Percentiles rank a stretch among this genome's conserved stretches.
These are phyloP conservation scores for Camelina neglecta DNA, from an alignment of 345 rosid genomes.

Conservation along the genomic window DNA sequence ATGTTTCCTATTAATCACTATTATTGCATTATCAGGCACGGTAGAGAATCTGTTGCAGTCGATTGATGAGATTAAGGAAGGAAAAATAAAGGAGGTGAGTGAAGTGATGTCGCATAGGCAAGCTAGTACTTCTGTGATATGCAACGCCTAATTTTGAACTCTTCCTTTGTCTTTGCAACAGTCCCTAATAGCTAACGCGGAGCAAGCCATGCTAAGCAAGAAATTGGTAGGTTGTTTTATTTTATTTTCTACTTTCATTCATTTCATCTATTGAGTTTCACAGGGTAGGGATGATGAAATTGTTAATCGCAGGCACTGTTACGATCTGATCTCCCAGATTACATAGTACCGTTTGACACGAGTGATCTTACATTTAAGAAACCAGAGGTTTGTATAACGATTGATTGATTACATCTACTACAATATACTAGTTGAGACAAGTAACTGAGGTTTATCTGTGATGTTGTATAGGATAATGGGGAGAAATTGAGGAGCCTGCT, in stretches of 20 bases:
- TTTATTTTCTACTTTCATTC: not conserved
- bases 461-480: conserved; percentile 70
- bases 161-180: conserved; percentile 39
- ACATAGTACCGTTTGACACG: conserved; percentile 84
- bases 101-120: conserved; percentile 11
- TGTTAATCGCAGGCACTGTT: conserved; percentile 67
- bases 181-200: conserved; percentile 61
- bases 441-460: conserved; percentile 15
- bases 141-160: conserved; percentile 24
- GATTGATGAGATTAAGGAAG: conserved; percentile 72
- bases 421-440: not conserved
- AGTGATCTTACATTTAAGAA: conserved; percentile 66
- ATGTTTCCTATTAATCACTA: conserved; percentile 3
- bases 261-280: conserved; percentile 12
- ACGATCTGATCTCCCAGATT: conserved; percentile 82
- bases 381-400: conserved; percentile 73
- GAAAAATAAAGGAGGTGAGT: conserved; percentile 64
- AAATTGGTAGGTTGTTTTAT: conserved; percentile 58
- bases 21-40: conserved; percentile 53
- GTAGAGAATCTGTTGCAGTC: conserved; percentile 76
- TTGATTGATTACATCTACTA: conserved; percentile 13
- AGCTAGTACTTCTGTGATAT: conserved; percentile 12
- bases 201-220: conserved; percentile 82
- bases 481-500: conserved; percentile 80
- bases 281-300: conserved; percentile 6